Conservation (phyloP, 2,329 filamentous ascomycete genomes). For the Colletotrichum aenigma region DNA sequence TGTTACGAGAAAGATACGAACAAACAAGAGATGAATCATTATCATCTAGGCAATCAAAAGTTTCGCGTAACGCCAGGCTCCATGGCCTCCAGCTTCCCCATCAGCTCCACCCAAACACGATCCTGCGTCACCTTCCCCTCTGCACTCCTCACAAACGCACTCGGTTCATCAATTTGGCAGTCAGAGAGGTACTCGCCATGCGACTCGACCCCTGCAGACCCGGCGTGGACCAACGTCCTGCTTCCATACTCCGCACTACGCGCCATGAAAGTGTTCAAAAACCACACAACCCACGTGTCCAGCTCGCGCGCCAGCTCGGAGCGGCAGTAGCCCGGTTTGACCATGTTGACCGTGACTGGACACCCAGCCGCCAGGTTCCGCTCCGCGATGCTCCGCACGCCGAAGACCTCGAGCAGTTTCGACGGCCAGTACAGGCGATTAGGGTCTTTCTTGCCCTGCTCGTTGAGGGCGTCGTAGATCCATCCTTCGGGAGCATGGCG, state of each 20-base stretch:
- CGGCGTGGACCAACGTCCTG: constrained; percentile 45
- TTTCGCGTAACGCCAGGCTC: constrained; percentile 34
- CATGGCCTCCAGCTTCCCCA: constrained; percentile 42
- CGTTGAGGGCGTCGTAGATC: constrained; percentile 33
- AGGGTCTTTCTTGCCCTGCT: constrained; percentile 14
- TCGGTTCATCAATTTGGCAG: constrained; percentile 29
- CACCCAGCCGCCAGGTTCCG: constrained; percentile 5
- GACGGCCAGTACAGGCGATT: constrained; percentile 28
- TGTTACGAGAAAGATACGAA: neutral
- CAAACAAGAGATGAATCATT: neutral
- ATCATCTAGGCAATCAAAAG: neutral
- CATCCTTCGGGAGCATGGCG: constrained; percentile 25
- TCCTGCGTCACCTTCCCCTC: constrained; percentile 40
- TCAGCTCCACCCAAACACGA: constrained; percentile 48
- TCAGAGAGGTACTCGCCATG: constrained; percentile 52
- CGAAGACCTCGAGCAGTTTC: constrained; percentile 35
- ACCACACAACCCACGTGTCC: constrained; percentile 3
- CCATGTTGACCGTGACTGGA: constrained; percentile 51
- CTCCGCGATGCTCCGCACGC: constrained; percentile 26
- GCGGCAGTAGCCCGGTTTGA: constrained; percentile 59
- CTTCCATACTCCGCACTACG: constrained; percentile 51
- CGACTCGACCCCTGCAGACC: constrained; percentile 38
- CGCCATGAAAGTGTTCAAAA: constrained; percentile 39
- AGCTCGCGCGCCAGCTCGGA: constrained; percentile 46
- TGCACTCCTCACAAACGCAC: constrained; percentile 39